These are phyloP conservation scores for Colletotrichum tanaceti DNA, from an alignment of 2,329 filamentous ascomycete genomes.

Conservation along the genomic window DNA sequence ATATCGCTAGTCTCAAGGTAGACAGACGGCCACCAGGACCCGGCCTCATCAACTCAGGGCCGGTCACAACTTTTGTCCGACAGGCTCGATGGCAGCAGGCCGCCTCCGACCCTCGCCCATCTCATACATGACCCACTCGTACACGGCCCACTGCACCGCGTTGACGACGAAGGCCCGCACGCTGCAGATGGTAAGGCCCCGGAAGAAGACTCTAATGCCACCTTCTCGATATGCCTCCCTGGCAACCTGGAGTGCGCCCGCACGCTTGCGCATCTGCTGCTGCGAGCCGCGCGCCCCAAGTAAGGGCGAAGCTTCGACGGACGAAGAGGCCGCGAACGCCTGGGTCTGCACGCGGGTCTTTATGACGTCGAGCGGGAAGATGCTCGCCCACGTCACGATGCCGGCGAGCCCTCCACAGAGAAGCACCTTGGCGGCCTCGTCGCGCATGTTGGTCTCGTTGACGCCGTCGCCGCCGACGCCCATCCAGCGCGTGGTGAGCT, in stretches of 20 bases:
- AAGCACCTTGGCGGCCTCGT: conserved; percentile 72
- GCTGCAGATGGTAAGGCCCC: conserved; percentile 83
- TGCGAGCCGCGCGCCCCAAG: conserved; percentile 45
- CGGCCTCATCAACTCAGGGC: background rate
- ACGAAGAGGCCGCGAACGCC: conserved; percentile 45
- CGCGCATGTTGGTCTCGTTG: conserved; percentile 45
- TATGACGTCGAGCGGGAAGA: conserved; percentile 92
- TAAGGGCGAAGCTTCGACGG: conserved; percentile 47
- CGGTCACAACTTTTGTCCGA: conserved; percentile 39
- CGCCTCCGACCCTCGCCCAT: conserved; percentile 53
- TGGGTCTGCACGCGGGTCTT: conserved; percentile 94
- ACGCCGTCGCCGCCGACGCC: conserved; percentile 47
- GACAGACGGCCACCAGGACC: background rate
- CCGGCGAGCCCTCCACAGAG: conserved; percentile 90
- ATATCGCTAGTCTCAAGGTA: background rate
- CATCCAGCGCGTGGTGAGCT: conserved; percentile 74
- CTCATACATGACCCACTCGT: conserved; percentile 85
- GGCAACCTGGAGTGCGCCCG: conserved; percentile 72
- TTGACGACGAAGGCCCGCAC: conserved; percentile 91
- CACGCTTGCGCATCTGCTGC: conserved; percentile 46
- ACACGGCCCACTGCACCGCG: conserved; percentile 91
- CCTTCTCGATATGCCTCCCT: conserved; percentile 73
- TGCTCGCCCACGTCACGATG: conserved; percentile 86
- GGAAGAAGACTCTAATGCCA: conserved; percentile 74
- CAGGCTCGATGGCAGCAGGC: conserved; percentile 27